Evolutionary conservation across 805 yeast genomes (phyloP), one percentile per base, ranked within the genome.

Genomic region (Grigorovia jiainica): DNA sequence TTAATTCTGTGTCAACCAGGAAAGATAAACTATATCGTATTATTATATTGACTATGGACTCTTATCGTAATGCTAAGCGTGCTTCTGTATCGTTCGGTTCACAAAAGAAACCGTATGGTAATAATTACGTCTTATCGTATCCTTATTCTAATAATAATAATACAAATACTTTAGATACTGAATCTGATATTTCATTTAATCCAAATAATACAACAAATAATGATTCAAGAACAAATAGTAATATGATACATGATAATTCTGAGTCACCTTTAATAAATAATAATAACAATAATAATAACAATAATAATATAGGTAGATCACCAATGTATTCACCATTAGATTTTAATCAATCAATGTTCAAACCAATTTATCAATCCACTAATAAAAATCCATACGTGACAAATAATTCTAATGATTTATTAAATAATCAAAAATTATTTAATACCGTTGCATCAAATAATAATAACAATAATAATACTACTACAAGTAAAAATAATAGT

Each of bases 291-390:
- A 27, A 27, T 27, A 27, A 27, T 27, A 27, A 13, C n/a, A 27
- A 13, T n/a, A 15, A 15, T 11, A 27, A 27, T 27, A 13, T 27
- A 6, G 34, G 47, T 11, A 43, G 57, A 24, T 55, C 60, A 5
- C 59, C 60, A 10, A 52, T 55, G 58, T 57, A 55, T 43, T 57
- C 61, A 7, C 60, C 61, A 4, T 40, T 57, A 36, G 56, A 54
- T 27, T 53, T 43, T 20, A 43, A 55, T 27, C 31, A 10, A 5
- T 27, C 31, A 6, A n/a, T 27, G 6, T 27, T 27, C 7, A 27
- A 27, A 27, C 31, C 31, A 27, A 15, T 10, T 27, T 27, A 27
- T 13, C 31, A 27, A 27, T 10, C 31, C 11, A n/a, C 11, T 6
- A 27, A 6, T 27, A 27, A 27, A 13, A 27, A 27, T 27, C 31